These are phyloP conservation scores for Globisporangium solare DNA, from an alignment of 352 stramenopile genomes.

Conservation along the genomic window DNA sequence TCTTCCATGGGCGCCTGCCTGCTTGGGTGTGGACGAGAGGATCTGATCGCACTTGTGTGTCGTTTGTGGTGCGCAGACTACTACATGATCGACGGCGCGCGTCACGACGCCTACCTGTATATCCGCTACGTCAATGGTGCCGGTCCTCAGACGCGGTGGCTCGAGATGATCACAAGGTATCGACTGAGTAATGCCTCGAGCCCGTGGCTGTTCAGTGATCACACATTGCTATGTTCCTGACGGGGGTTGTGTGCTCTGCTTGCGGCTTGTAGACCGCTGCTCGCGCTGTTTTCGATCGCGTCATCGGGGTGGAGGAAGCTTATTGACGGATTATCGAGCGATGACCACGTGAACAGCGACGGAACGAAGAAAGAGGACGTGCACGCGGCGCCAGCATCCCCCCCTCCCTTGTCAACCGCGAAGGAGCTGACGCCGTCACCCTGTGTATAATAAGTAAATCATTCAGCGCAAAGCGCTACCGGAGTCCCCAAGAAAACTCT, in stretches of 20 bases:
- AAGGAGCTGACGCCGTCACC: slow-evolving; percentile 4
- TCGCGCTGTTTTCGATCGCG: slow-evolving; percentile 62
- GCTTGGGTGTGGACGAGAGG: too few relatives aligned
- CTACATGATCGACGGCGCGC: slow-evolving; percentile 80
- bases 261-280: slow-evolving; percentile 30
- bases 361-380: neutral
- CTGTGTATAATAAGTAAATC: slow-evolving; percentile 15
- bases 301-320: slow-evolving; percentile 62
- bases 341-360: slow-evolving; percentile 27
- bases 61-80: slow-evolving; percentile 46
- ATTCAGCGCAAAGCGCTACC: neutral
- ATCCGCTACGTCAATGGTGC: slow-evolving; percentile 84
- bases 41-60: slow-evolving; percentile 7
- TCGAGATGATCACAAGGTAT: slow-evolving; percentile 61
- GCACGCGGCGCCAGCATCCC: slow-evolving; percentile 1
- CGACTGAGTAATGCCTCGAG: neutral
- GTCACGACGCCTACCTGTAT: slow-evolving; percentile 82
- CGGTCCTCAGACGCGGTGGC: slow-evolving; percentile 49
- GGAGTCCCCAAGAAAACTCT: neutral
- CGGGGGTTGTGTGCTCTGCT: slow-evolving; percentile 5
- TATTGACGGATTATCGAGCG: slow-evolving; percentile 37
- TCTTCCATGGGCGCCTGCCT: neutral
- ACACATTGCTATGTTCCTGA: too few relatives aligned
- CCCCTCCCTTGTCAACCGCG: slow-evolving; percentile 9
- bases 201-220: too few relatives aligned